These are phyloP conservation scores for Aspergillus novofumigatus DNA, from an alignment of 2,329 filamentous ascomycete genomes.

Conservation along the genomic window DNA sequence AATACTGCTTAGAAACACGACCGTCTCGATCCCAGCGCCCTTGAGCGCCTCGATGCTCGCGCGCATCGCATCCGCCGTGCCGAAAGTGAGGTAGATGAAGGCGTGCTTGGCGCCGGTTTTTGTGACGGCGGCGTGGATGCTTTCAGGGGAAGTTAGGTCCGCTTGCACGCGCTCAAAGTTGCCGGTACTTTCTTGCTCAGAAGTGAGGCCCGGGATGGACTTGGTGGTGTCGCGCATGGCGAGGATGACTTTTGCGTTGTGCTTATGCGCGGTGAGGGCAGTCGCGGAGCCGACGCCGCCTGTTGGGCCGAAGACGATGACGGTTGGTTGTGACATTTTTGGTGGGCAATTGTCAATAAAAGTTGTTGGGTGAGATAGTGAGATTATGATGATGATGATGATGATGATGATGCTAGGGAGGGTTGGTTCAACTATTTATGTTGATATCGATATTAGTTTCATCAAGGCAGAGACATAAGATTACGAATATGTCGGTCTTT, in stretches of 20 bases:
- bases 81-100: constrained; percentile 45
- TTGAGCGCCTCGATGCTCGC: constrained; percentile 42
- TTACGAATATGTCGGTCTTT: neutral
- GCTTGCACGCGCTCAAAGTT: constrained; percentile 39
- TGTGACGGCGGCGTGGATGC: constrained; percentile 37
- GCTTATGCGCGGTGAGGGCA: constrained; percentile 37
- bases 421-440: neutral
- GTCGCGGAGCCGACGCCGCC: constrained; percentile 42
- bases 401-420: neutral
- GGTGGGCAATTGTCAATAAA: neutral
- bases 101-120: constrained; percentile 42
- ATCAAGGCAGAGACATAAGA: neutral
- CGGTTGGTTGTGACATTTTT: constrained; percentile 3
- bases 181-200: constrained; percentile 25
- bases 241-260: constrained; percentile 44
- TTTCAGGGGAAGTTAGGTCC: constrained; percentile 43
- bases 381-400: neutral
- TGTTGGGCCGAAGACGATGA: constrained; percentile 51
- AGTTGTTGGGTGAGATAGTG: neutral
- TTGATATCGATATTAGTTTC: neutral
- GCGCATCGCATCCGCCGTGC: constrained; percentile 38
- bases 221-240: constrained; percentile 48
- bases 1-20: constrained; percentile 47
- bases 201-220: constrained; percentile 33
- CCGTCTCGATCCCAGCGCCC: constrained; percentile 41